Conservation (phyloP, 2,329 filamentous ascomycete genomes). For the Botrytis squamosa region DNA sequence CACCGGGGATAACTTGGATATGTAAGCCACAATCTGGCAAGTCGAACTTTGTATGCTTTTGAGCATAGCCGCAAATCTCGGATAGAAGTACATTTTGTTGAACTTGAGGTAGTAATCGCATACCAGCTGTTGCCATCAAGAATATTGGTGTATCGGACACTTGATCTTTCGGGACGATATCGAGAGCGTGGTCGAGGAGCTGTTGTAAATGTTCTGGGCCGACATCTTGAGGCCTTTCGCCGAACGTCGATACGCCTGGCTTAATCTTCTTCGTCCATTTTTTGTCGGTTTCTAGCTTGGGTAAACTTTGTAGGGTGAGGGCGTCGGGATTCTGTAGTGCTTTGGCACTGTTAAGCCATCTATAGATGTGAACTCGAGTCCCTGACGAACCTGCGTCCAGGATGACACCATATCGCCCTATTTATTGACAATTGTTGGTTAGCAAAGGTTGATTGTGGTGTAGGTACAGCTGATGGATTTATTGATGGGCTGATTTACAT, state of each 20-base stretch:
- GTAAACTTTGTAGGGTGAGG: slow-evolving; percentile 66
- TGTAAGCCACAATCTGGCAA: slow-evolving; percentile 88
- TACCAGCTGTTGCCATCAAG: slow-evolving; percentile 91
- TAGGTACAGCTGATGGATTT: neutral
- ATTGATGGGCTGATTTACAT: slow-evolving; percentile 7
- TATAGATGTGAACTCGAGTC: slow-evolving; percentile 90
- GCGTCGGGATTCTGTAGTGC: slow-evolving; percentile 61
- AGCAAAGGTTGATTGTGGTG: neutral
- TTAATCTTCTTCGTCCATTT: slow-evolving; percentile 92
- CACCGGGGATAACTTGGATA: slow-evolving; percentile 91
- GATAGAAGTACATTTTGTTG: slow-evolving; percentile 72
- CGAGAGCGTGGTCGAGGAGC: slow-evolving; percentile 78
- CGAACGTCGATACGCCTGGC: slow-evolving; percentile 90
- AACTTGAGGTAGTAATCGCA: slow-evolving; percentile 75
- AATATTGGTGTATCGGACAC: slow-evolving; percentile 87
- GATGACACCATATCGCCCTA: slow-evolving; percentile 79
- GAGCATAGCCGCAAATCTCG: slow-evolving; percentile 80
- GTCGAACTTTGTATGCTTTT: slow-evolving; percentile 72
- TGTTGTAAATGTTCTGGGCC: slow-evolving; percentile 78
- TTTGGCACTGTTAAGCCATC: slow-evolving; percentile 77
- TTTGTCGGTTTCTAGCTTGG: slow-evolving; percentile 78
- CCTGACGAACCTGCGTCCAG: slow-evolving; percentile 97
- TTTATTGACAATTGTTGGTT: neutral
- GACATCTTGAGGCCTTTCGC: slow-evolving; percentile 70
- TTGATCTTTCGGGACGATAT: slow-evolving; percentile 72